phyloP scores from a whole-genome alignment of 805 yeast species.

The Candida mattraensis region DNA sequence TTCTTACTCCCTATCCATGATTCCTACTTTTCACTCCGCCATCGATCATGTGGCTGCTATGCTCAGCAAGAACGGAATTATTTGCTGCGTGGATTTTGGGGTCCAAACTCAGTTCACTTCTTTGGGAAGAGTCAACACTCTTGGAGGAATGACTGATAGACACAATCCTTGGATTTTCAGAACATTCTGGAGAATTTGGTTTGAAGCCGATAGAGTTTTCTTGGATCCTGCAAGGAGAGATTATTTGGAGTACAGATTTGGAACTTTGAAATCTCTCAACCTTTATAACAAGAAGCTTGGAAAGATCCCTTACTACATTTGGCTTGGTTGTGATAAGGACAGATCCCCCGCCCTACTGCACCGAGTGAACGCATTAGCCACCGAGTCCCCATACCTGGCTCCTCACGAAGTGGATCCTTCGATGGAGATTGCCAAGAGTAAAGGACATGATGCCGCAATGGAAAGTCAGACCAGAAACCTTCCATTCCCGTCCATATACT shows the following conservation, averaged over 20 bases:
- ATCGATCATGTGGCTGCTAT: conserved; percentile 61
- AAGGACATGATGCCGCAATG: conserved; percentile 79
- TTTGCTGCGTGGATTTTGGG: conserved; percentile 78
- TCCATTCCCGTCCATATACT: conserved; percentile 79
- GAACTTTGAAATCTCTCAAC: conserved; percentile 75
- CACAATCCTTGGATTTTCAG: conserved; percentile 76
- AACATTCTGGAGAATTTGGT: conserved; percentile 87
- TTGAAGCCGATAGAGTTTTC: conserved; percentile 78
- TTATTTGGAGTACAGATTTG: conserved; percentile 78
- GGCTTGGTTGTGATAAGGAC: conserved; percentile 75
- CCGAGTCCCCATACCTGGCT: conserved; percentile 79
- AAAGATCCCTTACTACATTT: conserved; percentile 76
- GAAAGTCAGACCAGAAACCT: conserved; percentile 58
- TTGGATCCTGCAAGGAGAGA: conserved; percentile 80
- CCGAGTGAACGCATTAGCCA: conserved; percentile 67
- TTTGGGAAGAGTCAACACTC: conserved; percentile 66
- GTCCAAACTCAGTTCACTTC: conserved; percentile 66
- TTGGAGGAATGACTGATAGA: conserved; percentile 72
- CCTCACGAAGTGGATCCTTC: conserved; percentile 42
- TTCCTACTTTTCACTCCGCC: conserved; percentile 78
- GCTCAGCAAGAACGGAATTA: conserved; percentile 57
- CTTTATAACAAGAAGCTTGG: conserved; percentile 65
- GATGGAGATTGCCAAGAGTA: conserved; percentile 45
- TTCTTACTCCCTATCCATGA: conserved; percentile 82
- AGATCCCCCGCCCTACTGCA: conserved; percentile 48